Base-by-base conservation (phyloP, 331 rosid species). In the Pyracantha coccinea region DNA sequence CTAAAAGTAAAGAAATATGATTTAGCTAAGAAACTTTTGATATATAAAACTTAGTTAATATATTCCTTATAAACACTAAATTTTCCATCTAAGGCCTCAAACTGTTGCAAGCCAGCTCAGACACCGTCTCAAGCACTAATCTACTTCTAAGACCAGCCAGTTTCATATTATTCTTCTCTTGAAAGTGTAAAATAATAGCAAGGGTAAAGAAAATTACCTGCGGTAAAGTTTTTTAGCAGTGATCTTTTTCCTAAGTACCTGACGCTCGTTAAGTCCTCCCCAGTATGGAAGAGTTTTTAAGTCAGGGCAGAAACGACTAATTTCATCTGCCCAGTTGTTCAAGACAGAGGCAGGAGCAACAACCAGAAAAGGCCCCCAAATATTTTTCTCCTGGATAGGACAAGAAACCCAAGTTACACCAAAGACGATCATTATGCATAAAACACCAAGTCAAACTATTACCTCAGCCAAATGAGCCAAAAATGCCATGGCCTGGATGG, bases 401-500 rank as follows among this genome's bases (percentile, higher is more conserved):
- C 61, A 57, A 66, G 79, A 44, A 52, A 41, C 45, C 20, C 15
- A 62, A 52, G 82, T 81, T 75, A 79, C n/a, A 52, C 10, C 28
- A 47, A 64, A 38, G 66, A 41, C 58, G 79, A 71, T 4, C 7
- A 5, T 38, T 4, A 45, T 23, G 61, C 74, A 68, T 47, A 8
- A 65, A 62, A 66, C 66, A 74, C 58, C 73, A 65, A 53, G 32
- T 65, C 12, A 45, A 66, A 70, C 14, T 31, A 57, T 87, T 82
- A 95, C 99, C 96, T 95, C 99, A 28, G 99, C 99, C 82, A 95
- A 84, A 88, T 95, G 99, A 58, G 96, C 99, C 87, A 95, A 90
- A 84, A 95, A 95, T 0, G 86, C 97, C 99, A 95, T 95, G 41
- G 99, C 99, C 77, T 95, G 99, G 66, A 95, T 95, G 78, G 99